Evolutionary conservation across 2,329 filamentous ascomycete genomes (phyloP).

Genomic region (Aureobasidium mangrovei): DNA sequence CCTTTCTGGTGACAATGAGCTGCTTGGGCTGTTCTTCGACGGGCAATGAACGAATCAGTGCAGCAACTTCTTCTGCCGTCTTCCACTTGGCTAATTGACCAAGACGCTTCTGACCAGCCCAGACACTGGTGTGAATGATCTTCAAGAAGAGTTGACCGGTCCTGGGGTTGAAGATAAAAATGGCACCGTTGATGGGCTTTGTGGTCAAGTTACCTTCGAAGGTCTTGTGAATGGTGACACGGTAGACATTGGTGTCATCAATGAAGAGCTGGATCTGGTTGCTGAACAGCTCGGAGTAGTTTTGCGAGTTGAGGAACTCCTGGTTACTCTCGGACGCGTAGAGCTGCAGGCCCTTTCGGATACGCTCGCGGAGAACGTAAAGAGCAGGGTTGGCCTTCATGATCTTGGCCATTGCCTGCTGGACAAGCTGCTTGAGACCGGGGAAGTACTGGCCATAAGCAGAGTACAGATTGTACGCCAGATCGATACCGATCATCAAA

Average conservation of each 20-base stretch:
- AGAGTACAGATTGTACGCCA: conserved; percentile 97
- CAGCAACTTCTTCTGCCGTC: conserved; percentile 98
- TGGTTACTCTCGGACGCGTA: conserved; percentile 99
- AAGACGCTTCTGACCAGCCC: conserved; percentile 98
- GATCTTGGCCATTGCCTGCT: conserved; percentile 98
- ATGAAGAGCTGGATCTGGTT: conserved; percentile 99
- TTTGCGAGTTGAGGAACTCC: conserved; percentile 98
- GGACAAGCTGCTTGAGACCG: conserved; percentile 85
- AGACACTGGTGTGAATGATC: conserved; percentile 98
- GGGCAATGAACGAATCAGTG: conserved; percentile 86
- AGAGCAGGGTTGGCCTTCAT: conserved; percentile 99
- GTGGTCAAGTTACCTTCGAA: conserved; percentile 98
- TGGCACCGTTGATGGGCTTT: conserved; percentile 98
- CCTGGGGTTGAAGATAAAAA: conserved; percentile 99
- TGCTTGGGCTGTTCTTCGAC: conserved; percentile 99
- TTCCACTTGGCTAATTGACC: conserved; percentile 99
- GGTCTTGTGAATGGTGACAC: conserved; percentile 98
- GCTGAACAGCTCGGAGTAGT: conserved; percentile 98
- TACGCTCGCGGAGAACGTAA: conserved; percentile 94
- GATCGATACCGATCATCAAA: conserved; percentile 93
- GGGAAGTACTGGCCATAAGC: conserved; percentile 99
- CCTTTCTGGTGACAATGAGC: conserved; percentile 95
- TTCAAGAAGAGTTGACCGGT: conserved; percentile 97
- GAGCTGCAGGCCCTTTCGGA: conserved; percentile 92
- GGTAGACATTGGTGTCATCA: conserved; percentile 97